Evolutionary conservation across 257 asterid genomes (phyloP), one percentile per base, ranked within the genome.

Genomic region (Plantago major): DNA sequence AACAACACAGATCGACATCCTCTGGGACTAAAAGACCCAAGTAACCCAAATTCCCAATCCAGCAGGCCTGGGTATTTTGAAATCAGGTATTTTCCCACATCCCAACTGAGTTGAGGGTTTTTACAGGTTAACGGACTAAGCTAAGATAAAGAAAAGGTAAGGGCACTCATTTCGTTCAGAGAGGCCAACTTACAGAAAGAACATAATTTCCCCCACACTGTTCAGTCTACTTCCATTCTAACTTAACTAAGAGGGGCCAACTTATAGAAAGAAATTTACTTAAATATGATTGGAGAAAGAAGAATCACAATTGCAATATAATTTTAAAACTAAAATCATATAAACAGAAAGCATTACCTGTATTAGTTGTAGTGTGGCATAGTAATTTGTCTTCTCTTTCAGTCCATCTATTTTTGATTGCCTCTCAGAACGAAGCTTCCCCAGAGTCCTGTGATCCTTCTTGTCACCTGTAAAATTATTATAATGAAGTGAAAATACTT

Each of bases 301-400:
- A 26, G 56, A 26, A 54, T 30, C 17, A 16, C 33, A 46, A 64
- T 26, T n/a, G 26, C 57, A 11, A 40, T 11, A 11, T 26, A 46
- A 51, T 30, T 18, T 33, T 28, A 9, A 33, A 43, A 15, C 13
- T 10, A 19, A 9, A 33, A 62, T 26, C 61, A 55, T 28, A 15
- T 33, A 67, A 61, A 45, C 60, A 43, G 69, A 49, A 14, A 19
- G 16, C n/a, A 47, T 66, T 72, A 91, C 97, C 95, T 91, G 95
- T 73, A 91, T 91, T 58, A 91, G 78, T 74, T 86, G 97, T 77
- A 86, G 98, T 22, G 95, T 88, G 6, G 62, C 67, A 69, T 91
- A 91, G 79, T 86, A 91, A 66, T 91, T 91, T 43, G 97, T 81
- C 76, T 74, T 91, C 85, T 91, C 98, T 77, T 91, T 91, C 60